Evolutionary conservation across 2,329 filamentous ascomycete genomes (phyloP).

Genomic region (Penicillium polonicum): DNA sequence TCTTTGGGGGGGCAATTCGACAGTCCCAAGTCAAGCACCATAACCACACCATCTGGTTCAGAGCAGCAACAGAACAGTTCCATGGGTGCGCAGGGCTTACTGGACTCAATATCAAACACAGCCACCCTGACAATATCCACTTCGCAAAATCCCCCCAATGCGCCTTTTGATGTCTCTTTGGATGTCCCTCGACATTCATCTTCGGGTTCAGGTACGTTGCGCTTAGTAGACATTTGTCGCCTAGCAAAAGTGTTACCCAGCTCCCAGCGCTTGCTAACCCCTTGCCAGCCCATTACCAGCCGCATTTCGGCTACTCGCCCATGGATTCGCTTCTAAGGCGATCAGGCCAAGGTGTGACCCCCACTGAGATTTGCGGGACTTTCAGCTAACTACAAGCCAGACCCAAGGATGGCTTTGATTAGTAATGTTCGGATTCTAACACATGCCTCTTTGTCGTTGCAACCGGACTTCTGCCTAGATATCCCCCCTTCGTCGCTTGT

Average conservation of each 20-base stretch:
- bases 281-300: constrained; percentile 16
- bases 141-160: constrained; percentile 21
- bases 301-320: constrained; percentile 29
- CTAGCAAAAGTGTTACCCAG: neutral
- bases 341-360: constrained; percentile 47
- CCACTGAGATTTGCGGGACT: neutral
- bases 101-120: constrained; percentile 19
- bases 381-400: constrained; percentile 34
- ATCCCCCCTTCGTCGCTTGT: constrained; percentile 65
- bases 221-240: neutral
- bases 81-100: constrained; percentile 25
- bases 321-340: constrained; percentile 45
- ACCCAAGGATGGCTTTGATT: constrained; percentile 62
- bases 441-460: constrained; percentile 64
- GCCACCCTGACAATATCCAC: constrained; percentile 12
- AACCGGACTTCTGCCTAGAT: constrained; percentile 62
- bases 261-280: constrained; percentile 7
- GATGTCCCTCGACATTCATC: neutral
- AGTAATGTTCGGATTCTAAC: constrained; percentile 65
- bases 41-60: constrained; percentile 18
- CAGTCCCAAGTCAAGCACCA: constrained; percentile 28
- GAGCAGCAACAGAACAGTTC: constrained; percentile 29
- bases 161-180: neutral
- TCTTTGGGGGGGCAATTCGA: constrained; percentile 39
- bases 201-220: neutral